phyloP scores from a whole-genome alignment of 2,329 filamentous ascomycete genomes.

The Scopulariopsis brevicaulis region DNA sequence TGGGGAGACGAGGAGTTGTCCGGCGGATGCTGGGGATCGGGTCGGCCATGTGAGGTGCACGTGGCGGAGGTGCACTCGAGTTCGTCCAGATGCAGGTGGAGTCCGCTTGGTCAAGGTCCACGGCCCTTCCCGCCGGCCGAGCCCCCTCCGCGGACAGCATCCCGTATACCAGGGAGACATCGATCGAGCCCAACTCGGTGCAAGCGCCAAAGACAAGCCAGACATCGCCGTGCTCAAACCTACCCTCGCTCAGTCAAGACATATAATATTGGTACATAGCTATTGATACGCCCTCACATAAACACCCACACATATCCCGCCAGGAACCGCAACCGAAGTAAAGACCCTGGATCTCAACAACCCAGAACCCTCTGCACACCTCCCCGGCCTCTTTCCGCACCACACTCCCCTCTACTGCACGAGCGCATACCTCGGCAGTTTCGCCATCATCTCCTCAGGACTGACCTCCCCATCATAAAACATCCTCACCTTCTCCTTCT shows the following conservation, averaged over 20 bases:
- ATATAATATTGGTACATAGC: neutral
- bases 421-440: constrained; percentile 64
- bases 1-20: neutral
- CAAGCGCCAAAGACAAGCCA: no score
- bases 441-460: constrained; percentile 83
- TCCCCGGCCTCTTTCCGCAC: neutral
- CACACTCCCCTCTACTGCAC: constrained; percentile 22
- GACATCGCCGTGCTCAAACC: neutral
- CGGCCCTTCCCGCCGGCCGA: no score
- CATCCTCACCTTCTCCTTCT: constrained; percentile 62
- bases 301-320: neutral
- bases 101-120: no score
- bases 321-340: neutral
- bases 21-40: no score
- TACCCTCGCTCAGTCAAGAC: neutral
- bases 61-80: neutral
- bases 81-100: neutral
- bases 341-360: no score
- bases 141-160: no score
- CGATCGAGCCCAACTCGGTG: no score
- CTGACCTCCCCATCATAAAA: constrained; percentile 74
- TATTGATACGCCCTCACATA: neutral
- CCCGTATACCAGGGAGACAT: no score
- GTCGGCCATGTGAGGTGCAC: neutral
- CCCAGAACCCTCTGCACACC: neutral